These are phyloP conservation scores for Flaveria bidentis DNA, from an alignment of 129 eudicot species.

Conservation along the genomic window DNA sequence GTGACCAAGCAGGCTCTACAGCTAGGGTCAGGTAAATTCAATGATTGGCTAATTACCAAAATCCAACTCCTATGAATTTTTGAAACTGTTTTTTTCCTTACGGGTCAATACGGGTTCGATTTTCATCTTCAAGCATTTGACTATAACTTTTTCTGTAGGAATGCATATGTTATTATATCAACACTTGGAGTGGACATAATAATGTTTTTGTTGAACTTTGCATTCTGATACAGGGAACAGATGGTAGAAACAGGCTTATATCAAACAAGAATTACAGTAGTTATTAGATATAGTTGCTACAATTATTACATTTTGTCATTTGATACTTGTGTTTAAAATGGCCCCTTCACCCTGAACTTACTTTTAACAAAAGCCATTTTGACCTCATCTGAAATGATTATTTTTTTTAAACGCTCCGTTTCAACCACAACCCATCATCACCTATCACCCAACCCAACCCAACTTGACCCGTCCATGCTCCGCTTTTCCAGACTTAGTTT, in stretches of 20 bases:
- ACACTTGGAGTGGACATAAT: neutral
- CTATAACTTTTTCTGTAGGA: neutral
- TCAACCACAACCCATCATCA: neutral
- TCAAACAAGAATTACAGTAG: neutral
- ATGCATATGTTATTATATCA: no score
- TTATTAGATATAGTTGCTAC: neutral
- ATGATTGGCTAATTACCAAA: slow-evolving; percentile 95
- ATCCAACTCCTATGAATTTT: slow-evolving; percentile 48
- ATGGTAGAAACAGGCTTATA: neutral
- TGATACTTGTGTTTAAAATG: neutral
- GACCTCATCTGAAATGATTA: neutral
- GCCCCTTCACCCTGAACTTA: neutral
- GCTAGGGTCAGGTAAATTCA: slow-evolving; percentile 93
- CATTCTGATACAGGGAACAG: neutral
- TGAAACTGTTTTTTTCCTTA: neutral
- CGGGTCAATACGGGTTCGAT: neutral
- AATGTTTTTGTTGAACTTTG: slow-evolving; percentile 3
- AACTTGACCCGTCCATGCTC: neutral
- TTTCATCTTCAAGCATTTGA: slow-evolving; percentile 11
- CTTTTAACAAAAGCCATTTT: neutral
- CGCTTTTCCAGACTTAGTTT: neutral
- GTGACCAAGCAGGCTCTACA: slow-evolving; percentile 88
- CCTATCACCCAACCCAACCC: neutral
- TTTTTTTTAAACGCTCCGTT: neutral
- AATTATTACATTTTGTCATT: slow-evolving; percentile 3